Base-by-base conservation (phyloP, 2,329 filamentous ascomycete genomes). In the Hymenoscyphus fructigenus region DNA sequence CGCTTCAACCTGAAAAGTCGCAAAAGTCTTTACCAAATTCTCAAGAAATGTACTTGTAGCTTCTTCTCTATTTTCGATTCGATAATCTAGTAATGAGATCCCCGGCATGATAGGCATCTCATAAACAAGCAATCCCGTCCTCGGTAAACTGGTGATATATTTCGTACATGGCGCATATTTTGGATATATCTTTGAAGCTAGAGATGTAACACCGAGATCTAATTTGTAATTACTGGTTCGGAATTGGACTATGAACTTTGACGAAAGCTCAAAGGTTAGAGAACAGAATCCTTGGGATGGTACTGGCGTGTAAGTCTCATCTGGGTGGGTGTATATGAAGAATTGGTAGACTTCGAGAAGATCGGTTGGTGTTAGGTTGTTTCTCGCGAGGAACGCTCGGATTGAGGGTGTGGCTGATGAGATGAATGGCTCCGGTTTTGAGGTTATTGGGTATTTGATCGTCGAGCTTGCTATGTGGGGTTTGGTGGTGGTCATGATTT, bases 201-300 rank as follows among this genome's bases (percentile, higher is more conserved):
- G 72, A 1, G 65, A 64, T 14, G 78, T 75, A 15, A 81, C 72
- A 0, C 62, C 62, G 20, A 79, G 70, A 62, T 84, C 76, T 9
- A 85, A 73, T 41, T 69, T 74, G 69, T 83, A 80, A 2, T 71
- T 73, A 0, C 68, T 57, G 6, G 82, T 82, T 2, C 83, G 79
- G 66, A 85, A 84, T 70, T 85, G 83, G 4, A 85, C 67, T 57
- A 83, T 72, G 14, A 66, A 70, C n/a, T 76, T 70, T 4, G 74
- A 66, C 10, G 77, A 77, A 17, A 82, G 73, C 28, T 76, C 72
- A 6, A 84, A 66, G 0, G 83, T 85, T 68, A 84, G 80, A 1
- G 83, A 85, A 67, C 83, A 85, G 66, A 82, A 83, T 20, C 83
- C 83, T 67, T 85, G 83, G 5, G 75, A 75, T 6, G 75, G 69